A percentile compares a stretch with the other conserved stretches of the same genome.
These are phyloP conservation scores for Nannochloropsis gaditana DNA, from an alignment of 108 stramenopile species.

Conservation along the genomic window DNA sequence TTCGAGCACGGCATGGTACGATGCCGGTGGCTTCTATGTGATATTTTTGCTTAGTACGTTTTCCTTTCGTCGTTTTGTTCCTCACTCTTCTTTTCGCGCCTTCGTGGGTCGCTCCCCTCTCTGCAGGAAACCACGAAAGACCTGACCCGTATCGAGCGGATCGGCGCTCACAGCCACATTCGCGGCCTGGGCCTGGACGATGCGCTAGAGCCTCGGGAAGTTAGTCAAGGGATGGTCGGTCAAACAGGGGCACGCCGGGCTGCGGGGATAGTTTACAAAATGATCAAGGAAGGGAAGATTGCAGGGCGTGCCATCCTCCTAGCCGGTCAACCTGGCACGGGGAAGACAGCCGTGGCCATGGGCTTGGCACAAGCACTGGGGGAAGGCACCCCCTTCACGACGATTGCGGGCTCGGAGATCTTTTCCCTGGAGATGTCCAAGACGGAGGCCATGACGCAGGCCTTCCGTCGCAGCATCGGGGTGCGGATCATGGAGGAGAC, in stretches of 20 bases:
- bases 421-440: conserved; percentile 96
- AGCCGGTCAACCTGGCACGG: conserved; percentile 81
- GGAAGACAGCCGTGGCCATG: conserved; percentile 87
- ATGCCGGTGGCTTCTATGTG: no score
- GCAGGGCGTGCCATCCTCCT: conserved; percentile 80
- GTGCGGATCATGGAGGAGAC: conserved; percentile 91
- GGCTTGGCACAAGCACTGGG: conserved; percentile 80
- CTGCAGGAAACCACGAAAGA: conserved; percentile 40
- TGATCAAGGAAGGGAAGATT: conserved; percentile 76
- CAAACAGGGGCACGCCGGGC: conserved; percentile 59
- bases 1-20: no score
- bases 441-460: conserved; percentile 99
- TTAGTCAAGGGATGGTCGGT: conserved; percentile 66
- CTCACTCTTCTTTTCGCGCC: not conserved
- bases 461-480: conserved; percentile 67
- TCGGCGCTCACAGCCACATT: conserved; percentile 98
- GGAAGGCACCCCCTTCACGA: conserved; percentile 90
- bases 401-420: conserved; percentile 89
- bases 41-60: not conserved
- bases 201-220: conserved; percentile 74
- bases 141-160: conserved; percentile 92
- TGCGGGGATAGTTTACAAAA: conserved; percentile 72
- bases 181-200: conserved; percentile 94
- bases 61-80: not conserved
- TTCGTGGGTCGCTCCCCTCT: conserved; percentile 1